phyloP scores from a whole-genome alignment of 1,284 basidiomycete species.

The Mycena citricolor region DNA sequence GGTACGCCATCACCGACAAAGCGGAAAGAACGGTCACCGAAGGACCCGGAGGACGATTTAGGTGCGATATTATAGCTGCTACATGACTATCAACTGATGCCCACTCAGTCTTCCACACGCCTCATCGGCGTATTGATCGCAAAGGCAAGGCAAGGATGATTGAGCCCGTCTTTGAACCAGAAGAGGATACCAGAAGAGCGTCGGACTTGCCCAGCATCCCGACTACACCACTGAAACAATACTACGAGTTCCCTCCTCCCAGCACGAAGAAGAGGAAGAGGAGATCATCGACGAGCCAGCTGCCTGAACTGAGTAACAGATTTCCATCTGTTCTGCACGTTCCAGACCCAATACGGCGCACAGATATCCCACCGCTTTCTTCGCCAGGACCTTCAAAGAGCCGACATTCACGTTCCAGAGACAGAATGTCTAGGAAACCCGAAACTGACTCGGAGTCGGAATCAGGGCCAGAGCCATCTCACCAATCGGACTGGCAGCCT shows the following conservation, averaged over 20 bases:
- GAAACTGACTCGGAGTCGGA: not conserved
- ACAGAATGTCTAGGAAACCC: not conserved
- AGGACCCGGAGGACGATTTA: too few relatives aligned
- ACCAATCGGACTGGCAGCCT: constrained; percentile 1
- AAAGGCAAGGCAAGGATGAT: constrained; percentile 13
- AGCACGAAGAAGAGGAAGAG: not conserved
- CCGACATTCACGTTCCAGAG: too few relatives aligned
- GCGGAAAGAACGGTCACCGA: too few relatives aligned
- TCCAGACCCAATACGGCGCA: not conserved
- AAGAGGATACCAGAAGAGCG: too few relatives aligned
- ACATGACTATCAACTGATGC: too few relatives aligned
- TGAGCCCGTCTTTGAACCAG: too few relatives aligned
- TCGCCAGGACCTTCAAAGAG: not conserved
- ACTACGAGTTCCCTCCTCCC: too few relatives aligned
- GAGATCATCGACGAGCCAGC: not conserved
- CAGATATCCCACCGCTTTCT: not conserved
- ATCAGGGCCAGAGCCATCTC: not conserved
- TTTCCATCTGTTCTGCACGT: not conserved
- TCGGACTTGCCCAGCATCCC: too few relatives aligned
- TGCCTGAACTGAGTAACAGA: not conserved
- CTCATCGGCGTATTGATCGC: not conserved
- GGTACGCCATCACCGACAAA: too few relatives aligned
- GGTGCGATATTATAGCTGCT: too few relatives aligned
- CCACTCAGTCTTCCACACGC: too few relatives aligned
- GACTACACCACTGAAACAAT: too few relatives aligned